Conservation (phyloP, 371 early-diverging fungal genomes). For the Cokeromyces recurvatus region DNA sequence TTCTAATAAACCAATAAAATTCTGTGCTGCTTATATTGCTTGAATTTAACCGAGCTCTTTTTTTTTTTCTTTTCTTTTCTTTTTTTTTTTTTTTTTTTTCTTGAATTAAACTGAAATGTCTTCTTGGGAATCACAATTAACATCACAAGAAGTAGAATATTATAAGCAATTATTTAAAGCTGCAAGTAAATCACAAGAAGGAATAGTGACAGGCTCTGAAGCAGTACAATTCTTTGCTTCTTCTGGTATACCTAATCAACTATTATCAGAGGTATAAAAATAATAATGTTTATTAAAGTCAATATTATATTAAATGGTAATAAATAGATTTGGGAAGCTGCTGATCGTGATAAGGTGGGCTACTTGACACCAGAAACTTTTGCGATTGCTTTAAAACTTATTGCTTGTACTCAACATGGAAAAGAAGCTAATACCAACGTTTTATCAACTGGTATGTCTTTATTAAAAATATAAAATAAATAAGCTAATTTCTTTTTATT, state of each 20-base stretch:
- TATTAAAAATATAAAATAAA: not conserved
- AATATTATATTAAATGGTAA: not conserved
- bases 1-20: too few relatives aligned
- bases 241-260: slow-evolving; percentile 67
- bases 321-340: slow-evolving; percentile 54
- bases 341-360: slow-evolving; percentile 27
- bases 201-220: slow-evolving; percentile 67
- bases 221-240: slow-evolving; percentile 84
- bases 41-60: too few relatives aligned
- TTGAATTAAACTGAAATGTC: too few relatives aligned
- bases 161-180: slow-evolving; percentile 65
- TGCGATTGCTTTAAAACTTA: slow-evolving; percentile 27
- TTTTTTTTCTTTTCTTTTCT: too few relatives aligned
- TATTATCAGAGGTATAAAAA: slow-evolving; percentile 64
- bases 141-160: slow-evolving; percentile 61
- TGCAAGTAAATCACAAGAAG: slow-evolving; percentile 58
- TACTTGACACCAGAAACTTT: slow-evolving; percentile 28
- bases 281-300: too few relatives aligned
- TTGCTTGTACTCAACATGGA: slow-evolving; percentile 64
- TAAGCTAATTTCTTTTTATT: not conserved
- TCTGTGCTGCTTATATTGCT: too few relatives aligned
- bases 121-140: slow-evolving; percentile 45
- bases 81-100: too few relatives aligned
- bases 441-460: slow-evolving; percentile 30
- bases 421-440: slow-evolving; percentile 32